Evolutionary conservation across 2,329 filamentous ascomycete species (phyloP), one percentile per base, ranked within the genome.

Genomic region (Botryotinia narcissicola): DNA sequence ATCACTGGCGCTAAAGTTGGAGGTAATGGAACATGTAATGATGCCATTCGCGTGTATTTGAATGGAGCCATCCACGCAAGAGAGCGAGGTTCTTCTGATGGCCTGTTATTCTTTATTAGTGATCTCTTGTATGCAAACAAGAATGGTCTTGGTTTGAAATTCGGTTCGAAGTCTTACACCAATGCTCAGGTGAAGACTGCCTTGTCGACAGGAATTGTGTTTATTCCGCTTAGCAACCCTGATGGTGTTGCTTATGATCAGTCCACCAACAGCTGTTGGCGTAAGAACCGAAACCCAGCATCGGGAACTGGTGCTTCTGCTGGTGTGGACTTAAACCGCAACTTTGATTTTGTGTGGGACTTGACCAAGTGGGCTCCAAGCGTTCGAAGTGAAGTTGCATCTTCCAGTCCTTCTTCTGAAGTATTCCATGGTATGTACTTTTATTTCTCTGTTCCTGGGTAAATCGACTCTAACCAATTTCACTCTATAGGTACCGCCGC

Each of bases 321-420:
- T 40, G 86, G 86, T 29, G 82, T 88, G 46, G 87, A 89, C 76
- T 81, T 88, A 68, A 88, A 88, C 80, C 84, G 87, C 70, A 89
- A 88, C 81, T 88, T 88, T 76, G 86, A 88, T 79, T 87, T 87
- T 79, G 79, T 88, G 12, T 90, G 87, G 86, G 84, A 90, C 80
- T 87, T 85, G 77, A 81, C 67, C 8, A 80, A 82, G 66, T 88
- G 87, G 79, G 82, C 81, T 48, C 74, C 80, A 0, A 77, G 76
- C 9, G 85, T 84, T 44, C 79, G 82, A 44, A 77, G 81, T 12
- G 78, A 78, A 32, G 81, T 82, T 3, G 83, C 85, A 35, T 86
- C 85, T 9, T 82, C 80, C 14, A 81, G 78, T 40, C 70, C 70
- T 40, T 9, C 60, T 4, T 48, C 60, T 12, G 46, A 66, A n/a